Evolutionary conservation across 75 land plant species (phyloP), one percentile per base, ranked within the genome.

Genomic region (Larix kaempferi): DNA sequence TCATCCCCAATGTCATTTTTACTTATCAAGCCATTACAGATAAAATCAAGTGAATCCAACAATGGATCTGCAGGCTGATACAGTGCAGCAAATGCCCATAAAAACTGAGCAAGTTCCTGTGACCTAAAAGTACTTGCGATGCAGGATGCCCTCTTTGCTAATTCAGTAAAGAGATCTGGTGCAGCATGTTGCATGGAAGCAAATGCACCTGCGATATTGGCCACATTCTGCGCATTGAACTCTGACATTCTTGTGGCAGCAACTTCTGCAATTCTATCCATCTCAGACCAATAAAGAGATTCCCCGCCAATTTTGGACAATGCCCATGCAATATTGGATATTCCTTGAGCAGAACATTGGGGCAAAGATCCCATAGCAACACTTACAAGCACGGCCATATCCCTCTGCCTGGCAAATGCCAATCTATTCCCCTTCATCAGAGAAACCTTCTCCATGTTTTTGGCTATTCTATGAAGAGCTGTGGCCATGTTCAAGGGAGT

Each of bases 291-390:
- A 77, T 87, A 96, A 39, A 96, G 88, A 55, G 85, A 75, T 69
- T 86, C 90, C 11, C 99, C 98, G 26, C 98, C 99, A 78, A 96
- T 88, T 84, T 96, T 96, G 27, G 99, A 90, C 73, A 96, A 69
- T 41, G 98, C 98, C 99, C 99, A 96, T 3, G 99, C 89, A 61
- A 96, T 94, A 39, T 96, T 96, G 2, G 99, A 88, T 14, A 96
- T 52, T 8, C 99, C 98, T 69, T 94, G 99, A 56, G 88, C 87
- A 4, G 91, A 92, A 78, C 95, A 94, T 22, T 88, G 87, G 11
- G 93, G 93, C 33, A 96, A 74, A 22, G 91, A 85, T n/a, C 77
- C 82, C 95, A 96, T 92, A 21, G 92, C 95, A 56, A 89, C 82
- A 64, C 84, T 84, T 15, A 94, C 91, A 71, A 96, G 94, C 86